Evolutionary conservation across 2,329 filamentous ascomycete genomes (phyloP), one percentile per base, ranked within the genome.

Genomic region (Shiraia sp.): DNA sequence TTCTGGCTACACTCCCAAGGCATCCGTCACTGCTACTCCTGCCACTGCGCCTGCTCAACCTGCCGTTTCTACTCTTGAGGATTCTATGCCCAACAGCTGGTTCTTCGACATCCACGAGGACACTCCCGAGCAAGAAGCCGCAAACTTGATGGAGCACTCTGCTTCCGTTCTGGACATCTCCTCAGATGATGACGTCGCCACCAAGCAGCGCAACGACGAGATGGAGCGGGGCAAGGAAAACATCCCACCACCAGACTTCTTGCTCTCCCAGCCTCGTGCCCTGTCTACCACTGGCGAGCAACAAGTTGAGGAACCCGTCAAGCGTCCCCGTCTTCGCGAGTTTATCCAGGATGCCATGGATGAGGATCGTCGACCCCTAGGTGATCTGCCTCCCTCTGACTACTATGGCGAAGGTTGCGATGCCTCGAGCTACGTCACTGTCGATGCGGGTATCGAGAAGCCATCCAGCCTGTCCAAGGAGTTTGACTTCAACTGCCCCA

Each of bases 51-150:
- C 25, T 10, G 33, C 50, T 15, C 50, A 44, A 24, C 40, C 55
- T 34, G 49, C 45, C 10, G 19, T 27, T 23, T 54, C 57, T 3
- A 32, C 55, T 6, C 42, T 65, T 25, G 81, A 86, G 63, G 78
- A 82, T 24, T 79, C 79, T 43, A 72, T 76, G 72, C 73, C 77
- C 15, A 79, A 77, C 44, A 65, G 69, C 45, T 96, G 90, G 91
- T 87, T 87, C 75, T 97, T 99, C 65, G 87, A 92, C 45, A 97
- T 99, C 61, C 86, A 96, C 65, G 89, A 96, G 65, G 92, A 99
- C 69, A 90, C 88, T 0, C 82, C 87, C 6, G 88, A 96, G 65
- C 88, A 96, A 64, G 86, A 95, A 65, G 88, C 93, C 71, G 89
- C 90, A 58, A 96, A 95, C 61, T 75, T 96, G 27, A 88, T 97